These are phyloP conservation scores for Rosa multiflora DNA, from an alignment of 306 rosid species.

Conservation along the genomic window DNA sequence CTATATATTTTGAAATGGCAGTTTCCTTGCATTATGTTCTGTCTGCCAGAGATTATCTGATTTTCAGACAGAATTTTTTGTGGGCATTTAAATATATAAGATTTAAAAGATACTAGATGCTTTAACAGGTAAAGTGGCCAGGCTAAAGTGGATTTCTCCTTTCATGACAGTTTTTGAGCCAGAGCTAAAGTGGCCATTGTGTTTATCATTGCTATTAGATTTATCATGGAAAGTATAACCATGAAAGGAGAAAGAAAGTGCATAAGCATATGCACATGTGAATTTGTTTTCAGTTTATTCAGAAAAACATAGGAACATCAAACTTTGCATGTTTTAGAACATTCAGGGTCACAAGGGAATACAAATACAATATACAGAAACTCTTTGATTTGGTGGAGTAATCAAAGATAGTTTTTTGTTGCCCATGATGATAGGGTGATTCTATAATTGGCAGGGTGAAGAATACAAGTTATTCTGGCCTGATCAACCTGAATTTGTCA, in stretches of 20 bases:
- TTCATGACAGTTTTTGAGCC: too few relatives aligned
- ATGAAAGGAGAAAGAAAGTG: background rate
- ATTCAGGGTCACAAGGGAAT: background rate
- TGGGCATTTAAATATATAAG: background rate
- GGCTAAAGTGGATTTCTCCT: too few relatives aligned
- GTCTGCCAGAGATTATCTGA: background rate
- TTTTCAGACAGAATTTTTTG: background rate
- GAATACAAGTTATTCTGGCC: constrained; percentile 89
- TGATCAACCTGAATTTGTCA: constrained; percentile 79
- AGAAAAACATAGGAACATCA: background rate
- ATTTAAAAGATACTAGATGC: too few relatives aligned
- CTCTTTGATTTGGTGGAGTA: background rate
- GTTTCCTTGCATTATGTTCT: background rate
- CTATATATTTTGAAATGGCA: background rate
- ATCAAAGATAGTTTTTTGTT: background rate
- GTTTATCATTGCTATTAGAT: too few relatives aligned
- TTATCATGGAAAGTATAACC: background rate
- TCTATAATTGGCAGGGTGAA: constrained; percentile 63
- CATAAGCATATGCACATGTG: background rate
- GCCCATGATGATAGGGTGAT: constrained; percentile 21
- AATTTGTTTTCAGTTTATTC: background rate
- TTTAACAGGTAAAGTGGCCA: too few relatives aligned
- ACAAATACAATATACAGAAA: background rate
- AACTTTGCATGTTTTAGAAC: background rate
- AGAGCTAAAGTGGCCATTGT: too few relatives aligned